Percentiles rank a stretch among this genome's conserved stretches.
phyloP scores from a whole-genome alignment of 768 basidiomycete genomes.

The Podaxis sp. region DNA sequence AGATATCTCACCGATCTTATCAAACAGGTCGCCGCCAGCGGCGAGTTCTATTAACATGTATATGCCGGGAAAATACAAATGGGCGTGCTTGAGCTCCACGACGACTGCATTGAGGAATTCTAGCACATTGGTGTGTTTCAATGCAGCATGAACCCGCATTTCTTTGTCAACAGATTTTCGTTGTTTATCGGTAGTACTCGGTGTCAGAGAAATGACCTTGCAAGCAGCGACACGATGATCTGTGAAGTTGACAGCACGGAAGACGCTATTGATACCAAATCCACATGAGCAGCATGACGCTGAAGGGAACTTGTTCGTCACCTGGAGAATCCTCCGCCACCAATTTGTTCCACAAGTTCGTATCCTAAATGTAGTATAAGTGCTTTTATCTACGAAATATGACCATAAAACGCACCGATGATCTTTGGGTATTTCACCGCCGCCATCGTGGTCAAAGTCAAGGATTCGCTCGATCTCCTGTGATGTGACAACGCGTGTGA shows the following conservation, averaged over 20 bases:
- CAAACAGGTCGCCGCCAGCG: slow-evolving; percentile 92
- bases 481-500: neutral
- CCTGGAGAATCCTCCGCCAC: slow-evolving; percentile 20
- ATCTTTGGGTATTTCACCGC: slow-evolving; percentile 10
- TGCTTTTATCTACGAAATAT: neutral
- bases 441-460: slow-evolving; percentile 2
- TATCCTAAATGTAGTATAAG: slow-evolving; percentile 4
- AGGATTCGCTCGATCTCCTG: neutral
- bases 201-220: slow-evolving; percentile 72
- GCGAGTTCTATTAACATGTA: slow-evolving; percentile 95
- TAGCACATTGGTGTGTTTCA: slow-evolving; percentile 80
- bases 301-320: neutral
- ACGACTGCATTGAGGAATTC: slow-evolving; percentile 79
- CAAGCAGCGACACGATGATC: slow-evolving; percentile 78
- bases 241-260: slow-evolving; percentile 70
- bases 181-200: slow-evolving; percentile 60
- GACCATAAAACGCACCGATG: neutral
- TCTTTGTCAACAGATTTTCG: slow-evolving; percentile 89
- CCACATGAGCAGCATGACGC: slow-evolving; percentile 1
- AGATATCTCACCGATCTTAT: slow-evolving; percentile 83
- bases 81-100: slow-evolving; percentile 60
- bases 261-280: slow-evolving; percentile 55
- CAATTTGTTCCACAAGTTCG: slow-evolving; percentile 15
- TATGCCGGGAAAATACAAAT: slow-evolving; percentile 70
- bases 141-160: slow-evolving; percentile 79